Evolutionary conservation across 306 rosid genomes (phyloP).

Genomic region (Geum urbanum): DNA sequence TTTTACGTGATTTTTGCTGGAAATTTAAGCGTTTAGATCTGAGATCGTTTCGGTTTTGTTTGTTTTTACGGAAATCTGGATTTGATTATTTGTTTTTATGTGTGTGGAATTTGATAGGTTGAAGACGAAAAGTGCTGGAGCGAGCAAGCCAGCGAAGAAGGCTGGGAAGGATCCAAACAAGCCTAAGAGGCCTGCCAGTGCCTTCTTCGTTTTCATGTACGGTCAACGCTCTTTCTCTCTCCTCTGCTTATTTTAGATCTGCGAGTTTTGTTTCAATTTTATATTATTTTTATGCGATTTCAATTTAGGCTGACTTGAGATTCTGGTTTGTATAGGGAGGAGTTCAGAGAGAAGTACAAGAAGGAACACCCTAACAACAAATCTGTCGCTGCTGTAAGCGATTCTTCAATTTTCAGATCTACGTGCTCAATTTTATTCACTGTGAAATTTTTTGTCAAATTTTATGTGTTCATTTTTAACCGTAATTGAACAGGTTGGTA

Average conservation of each 20-base stretch:
- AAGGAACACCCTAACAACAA: conserved; percentile 78
- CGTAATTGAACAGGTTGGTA: conserved; percentile 52
- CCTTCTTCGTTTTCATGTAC: conserved; percentile 92
- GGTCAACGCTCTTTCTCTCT: conserved; percentile 5
- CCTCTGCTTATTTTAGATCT: background rate
- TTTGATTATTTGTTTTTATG: too few species aligned
- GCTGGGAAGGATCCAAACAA: conserved; percentile 90
- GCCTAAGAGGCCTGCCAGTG: conserved; percentile 91
- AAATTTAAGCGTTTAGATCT: conserved; percentile 15
- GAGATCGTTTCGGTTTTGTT: background rate
- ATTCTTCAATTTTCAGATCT: background rate
- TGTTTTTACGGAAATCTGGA: background rate
- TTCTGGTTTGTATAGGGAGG: conserved; percentile 42
- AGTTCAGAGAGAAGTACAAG: conserved; percentile 65
- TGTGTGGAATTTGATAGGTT: conserved; percentile 38
- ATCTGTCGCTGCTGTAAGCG: conserved; percentile 66
- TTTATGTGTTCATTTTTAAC: background rate
- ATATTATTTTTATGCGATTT: background rate
- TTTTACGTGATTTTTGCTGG: background rate
- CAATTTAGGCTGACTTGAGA: background rate
- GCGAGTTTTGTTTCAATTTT: too few species aligned
- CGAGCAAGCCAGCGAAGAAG: conserved; percentile 50
- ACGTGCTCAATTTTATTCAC: background rate
- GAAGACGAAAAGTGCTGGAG: conserved; percentile 65
- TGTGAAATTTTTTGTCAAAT: background rate